phyloP scores from a whole-genome alignment of 805 yeast species.

The Zygosaccharomyces gambellarensis region DNA sequence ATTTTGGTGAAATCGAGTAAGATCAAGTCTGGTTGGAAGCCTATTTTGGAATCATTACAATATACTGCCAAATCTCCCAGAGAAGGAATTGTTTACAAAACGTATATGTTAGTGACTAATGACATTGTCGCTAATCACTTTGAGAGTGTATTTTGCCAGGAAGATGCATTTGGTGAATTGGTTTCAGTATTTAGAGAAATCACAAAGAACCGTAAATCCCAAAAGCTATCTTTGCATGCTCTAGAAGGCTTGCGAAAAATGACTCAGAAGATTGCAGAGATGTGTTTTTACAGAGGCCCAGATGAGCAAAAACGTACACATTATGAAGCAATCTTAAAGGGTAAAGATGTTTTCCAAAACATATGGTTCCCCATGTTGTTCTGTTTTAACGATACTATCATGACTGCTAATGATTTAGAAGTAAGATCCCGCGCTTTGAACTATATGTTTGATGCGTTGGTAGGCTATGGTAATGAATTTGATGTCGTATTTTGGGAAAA shows the following conservation, averaged over 20 bases:
- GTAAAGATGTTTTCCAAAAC: slow-evolving; percentile 45
- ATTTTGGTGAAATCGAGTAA: slow-evolving; percentile 65
- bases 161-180: slow-evolving; percentile 54
- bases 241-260: slow-evolving; percentile 65
- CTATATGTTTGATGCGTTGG: slow-evolving; percentile 73
- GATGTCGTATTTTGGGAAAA: slow-evolving; percentile 75
- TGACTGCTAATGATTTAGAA: slow-evolving; percentile 92
- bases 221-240: slow-evolving; percentile 74
- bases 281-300: slow-evolving; percentile 31
- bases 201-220: slow-evolving; percentile 80
- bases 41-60: slow-evolving; percentile 74
- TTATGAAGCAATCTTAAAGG: slow-evolving; percentile 26
- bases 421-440: slow-evolving; percentile 86
- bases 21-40: slow-evolving; percentile 91
- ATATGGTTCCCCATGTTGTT: slow-evolving; percentile 84
- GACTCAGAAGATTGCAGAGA: slow-evolving; percentile 52
- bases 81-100: slow-evolving; percentile 57
- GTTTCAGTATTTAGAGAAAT: slow-evolving; percentile 73
- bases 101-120: slow-evolving; percentile 54
- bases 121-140: slow-evolving; percentile 58
- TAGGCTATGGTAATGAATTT: slow-evolving; percentile 74
- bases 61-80: slow-evolving; percentile 57
- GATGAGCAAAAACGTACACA: slow-evolving; percentile 24
- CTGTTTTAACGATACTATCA: slow-evolving; percentile 81
- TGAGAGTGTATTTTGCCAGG: slow-evolving; percentile 62